Evolutionary conservation across 2,329 filamentous ascomycete species (phyloP), one percentile per base, ranked within the genome.

Genomic region (Penicillium sumatraense): DNA sequence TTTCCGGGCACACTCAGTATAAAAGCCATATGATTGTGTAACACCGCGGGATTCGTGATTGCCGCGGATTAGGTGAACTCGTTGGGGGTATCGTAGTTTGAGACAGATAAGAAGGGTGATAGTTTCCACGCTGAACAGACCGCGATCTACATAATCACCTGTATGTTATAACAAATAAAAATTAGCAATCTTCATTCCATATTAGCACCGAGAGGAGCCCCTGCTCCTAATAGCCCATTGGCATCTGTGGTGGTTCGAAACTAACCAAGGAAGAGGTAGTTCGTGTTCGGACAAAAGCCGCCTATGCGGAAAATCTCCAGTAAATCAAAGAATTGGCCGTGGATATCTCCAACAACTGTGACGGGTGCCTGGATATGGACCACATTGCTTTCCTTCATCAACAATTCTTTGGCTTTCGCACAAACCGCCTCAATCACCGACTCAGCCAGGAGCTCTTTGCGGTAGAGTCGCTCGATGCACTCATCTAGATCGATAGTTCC

Each of bases 331-430:
- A 99, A 99, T 77, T 99, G 95, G 56, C 95, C 95, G 75, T 99
- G 95, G 65, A 99, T 99, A 74, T 99, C 95, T 63, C 95, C 95
- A 35, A 99, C 95, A 9, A 99, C 95, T 14, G 95, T 99, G 56
- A 99, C 91, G 2, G 95, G 95, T 27, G 95, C 93, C 67, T 87
- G 87, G 60, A 99, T 96, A 75, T 99, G 95, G 57, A 99, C 95
- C 60, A 99, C 95, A 78, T 99, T 99, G 84, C 93, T 98, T 86
- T 99, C 95, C 73, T 96, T 93, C 95, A 99, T 99, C 66, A 99
- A 84, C 66, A 99, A 83, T 81, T 99, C 95, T 74, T 99, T 99
- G 20, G 96, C 95, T 77, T 99, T 99, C 75, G 95, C 93, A 80
- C 95, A 99, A 86, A 99, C 93, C 69, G 95, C 95, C 80, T 99